Conservation (phyloP, 805 yeast genomes). For the Candida oleophila region DNA sequence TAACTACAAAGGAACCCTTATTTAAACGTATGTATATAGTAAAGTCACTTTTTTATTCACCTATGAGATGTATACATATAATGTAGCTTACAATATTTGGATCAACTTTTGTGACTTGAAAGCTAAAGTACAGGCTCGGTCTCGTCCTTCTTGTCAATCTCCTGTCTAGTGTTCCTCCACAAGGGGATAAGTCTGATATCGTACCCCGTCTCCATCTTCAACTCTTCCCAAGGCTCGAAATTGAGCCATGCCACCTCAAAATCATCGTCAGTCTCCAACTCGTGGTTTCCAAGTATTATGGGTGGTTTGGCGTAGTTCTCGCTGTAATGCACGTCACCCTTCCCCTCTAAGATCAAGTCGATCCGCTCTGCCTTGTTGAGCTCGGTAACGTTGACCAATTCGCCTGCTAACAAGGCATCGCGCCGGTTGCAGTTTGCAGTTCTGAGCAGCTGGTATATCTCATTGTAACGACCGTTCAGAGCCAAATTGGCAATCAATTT, state of each 20-base stretch:
- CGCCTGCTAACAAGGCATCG: constrained; percentile 19
- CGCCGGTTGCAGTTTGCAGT: constrained; percentile 21
- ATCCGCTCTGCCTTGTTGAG: constrained; percentile 36
- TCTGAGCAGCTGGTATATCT: constrained; percentile 27
- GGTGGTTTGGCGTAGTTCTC: constrained; percentile 33
- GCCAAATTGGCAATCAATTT: constrained; percentile 11
- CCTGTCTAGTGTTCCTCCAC: constrained; percentile 1
- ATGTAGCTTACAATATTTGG: background rate
- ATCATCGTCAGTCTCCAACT: constrained; percentile 39
- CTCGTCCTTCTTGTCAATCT: background rate
- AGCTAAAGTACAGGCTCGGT: no score
- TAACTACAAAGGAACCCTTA: constrained; percentile 4
- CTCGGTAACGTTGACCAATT: constrained; percentile 33
- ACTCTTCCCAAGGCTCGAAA: constrained; percentile 47
- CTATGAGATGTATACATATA: background rate
- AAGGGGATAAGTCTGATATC: constrained; percentile 39
- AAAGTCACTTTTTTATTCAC: background rate
- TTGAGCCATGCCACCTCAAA: constrained; percentile 43
- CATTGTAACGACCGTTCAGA: constrained; percentile 24
- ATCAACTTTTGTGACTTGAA: no score
- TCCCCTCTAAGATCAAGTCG: constrained; percentile 34
- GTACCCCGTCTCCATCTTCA: constrained; percentile 36
- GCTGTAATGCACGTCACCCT: constrained; percentile 19
- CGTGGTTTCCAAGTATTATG: constrained; percentile 36
- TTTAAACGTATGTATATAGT: constrained; percentile 8